Evolutionary conservation across 2,329 filamentous ascomycete genomes (phyloP), one percentile per base, ranked within the genome.

Genomic region (Fonsecaea monophora): DNA sequence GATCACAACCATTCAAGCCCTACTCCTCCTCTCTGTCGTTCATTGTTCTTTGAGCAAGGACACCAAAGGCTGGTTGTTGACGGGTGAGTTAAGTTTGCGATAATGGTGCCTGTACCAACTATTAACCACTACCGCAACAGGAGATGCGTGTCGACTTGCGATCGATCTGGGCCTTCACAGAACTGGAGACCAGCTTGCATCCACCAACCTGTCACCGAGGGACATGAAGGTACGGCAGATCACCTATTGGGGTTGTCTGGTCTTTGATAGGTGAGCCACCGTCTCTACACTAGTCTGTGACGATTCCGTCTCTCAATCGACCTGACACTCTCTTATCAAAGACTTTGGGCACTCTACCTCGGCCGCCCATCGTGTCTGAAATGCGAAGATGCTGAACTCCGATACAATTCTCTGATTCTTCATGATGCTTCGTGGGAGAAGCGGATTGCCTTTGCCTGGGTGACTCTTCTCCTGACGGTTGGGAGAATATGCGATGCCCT

Each of bases 51-150:
- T 65, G 32, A 64, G 67, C 12, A 42, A 68, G n/a, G 69, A 71
- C 57, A 71, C 67, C 37, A 69, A 67, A 40, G 67, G 69, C 50
- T 69, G 68, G 69, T 50, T 68, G 34, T 55, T 69, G n/a, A 64
- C 69, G 12, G 67, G 62, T 50, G 25, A 25, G 25, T 25, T 25
- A 50, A 25, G 18, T 50, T 10, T 25, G 45, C 18, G 12, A 5
- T n/a, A 2, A 25, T 12, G n/a, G 4, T 13, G 18, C 10, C 45
- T 6, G 3, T 3, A 25, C 21, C 42, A 18, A 13, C 12, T 25
- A 50, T 25, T 50, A 10, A 50, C 45, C 18, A 21, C 45, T 50
- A 21, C 18, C 12, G 7, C 25, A 3, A 18, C 10, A 50, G 45
- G 45, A 8, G 60, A 65, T 57, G 69, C 69, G 32, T 69, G 69